Evolutionary conservation across 176 grass and related monocot species (phyloP), one percentile per base, ranked within the genome.

Genomic region (Eragrostis curvula): DNA sequence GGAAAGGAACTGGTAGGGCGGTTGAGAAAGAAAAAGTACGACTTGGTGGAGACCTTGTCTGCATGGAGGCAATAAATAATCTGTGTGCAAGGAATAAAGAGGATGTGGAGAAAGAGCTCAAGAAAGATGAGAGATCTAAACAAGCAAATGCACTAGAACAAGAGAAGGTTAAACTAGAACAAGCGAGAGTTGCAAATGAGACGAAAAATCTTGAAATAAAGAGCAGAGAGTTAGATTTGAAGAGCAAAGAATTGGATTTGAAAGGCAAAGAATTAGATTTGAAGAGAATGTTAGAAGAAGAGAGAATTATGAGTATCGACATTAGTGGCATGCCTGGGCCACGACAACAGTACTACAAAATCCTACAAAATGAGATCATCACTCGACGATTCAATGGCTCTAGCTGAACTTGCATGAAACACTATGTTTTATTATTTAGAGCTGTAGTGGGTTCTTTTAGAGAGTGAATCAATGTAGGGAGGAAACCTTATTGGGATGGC

Each of bases 231-330:
- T 48, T 48, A 48, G 47, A 48, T 48, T 48, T 12, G 47, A 48
- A 48, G 47, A 81, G 50, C 9, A 81, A 70, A 81, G 66, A 81
- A 46, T 3, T 81, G 2, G 66, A 81, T 13, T 56, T 81, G 39
- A 81, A 46, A 39, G 57, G 16, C 64, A 81, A 81, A 44, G 78
- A 81, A 36, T 13, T 81, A 6, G 78, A 81, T 44, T 27, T 80
- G 64, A 80, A 68, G 65, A 56, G 50, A 1, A 80, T 80, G 78
- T 14, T 80, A 12, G 78, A 70, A 21, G 65, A 70, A 30, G 66
- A 81, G 66, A 70, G 79, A 5, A 81, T 81, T 1, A 81, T 81
- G 79, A 44, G 21, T 6, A 58, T 15, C 7, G 39, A 81, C 17
- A 70, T 56, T 46, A 81, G 66, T 45, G 24, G 9, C 3, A 70